Evolutionary conservation across 768 basidiomycete species (phyloP).

Genomic region (Lactarius indigo): DNA sequence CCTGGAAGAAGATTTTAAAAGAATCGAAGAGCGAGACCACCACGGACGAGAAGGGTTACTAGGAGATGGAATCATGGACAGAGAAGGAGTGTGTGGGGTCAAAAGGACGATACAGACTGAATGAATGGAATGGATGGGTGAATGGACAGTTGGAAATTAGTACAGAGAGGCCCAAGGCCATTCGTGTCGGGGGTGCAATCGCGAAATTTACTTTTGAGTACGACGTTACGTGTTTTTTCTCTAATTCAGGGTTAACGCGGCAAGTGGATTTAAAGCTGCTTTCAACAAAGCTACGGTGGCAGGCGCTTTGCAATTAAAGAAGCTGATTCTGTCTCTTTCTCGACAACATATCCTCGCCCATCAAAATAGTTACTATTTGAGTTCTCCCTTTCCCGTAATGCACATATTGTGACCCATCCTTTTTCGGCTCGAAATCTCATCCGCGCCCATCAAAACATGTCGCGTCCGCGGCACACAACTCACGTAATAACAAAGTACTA

Average conservation of each 20-base stretch:
- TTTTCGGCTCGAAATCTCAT: not conserved
- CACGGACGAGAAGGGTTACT: slow-evolving; percentile 29
- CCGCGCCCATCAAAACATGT: too few relatives aligned
- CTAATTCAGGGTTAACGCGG: not conserved
- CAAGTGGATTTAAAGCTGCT: not conserved
- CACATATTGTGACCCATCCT: not conserved
- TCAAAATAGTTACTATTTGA: not conserved
- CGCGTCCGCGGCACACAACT: not conserved
- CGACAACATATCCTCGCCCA: not conserved
- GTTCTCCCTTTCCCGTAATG: not conserved
- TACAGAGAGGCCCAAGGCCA: not conserved
- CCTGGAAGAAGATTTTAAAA: slow-evolving; percentile 28
- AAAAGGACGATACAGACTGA: not conserved
- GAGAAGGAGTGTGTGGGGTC: slow-evolving; percentile 15
- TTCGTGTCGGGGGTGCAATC: not conserved
- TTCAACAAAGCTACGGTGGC: too few relatives aligned
- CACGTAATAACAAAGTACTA: slow-evolving; percentile 16
- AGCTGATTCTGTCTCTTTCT: not conserved
- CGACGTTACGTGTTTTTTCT: not conserved
- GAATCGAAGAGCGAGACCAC: slow-evolving; percentile 36
- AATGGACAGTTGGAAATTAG: not conserved
- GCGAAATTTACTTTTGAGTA: not conserved
- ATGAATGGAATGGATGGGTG: not conserved
- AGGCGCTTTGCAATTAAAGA: not conserved
- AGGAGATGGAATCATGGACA: slow-evolving; percentile 18